Evolutionary conservation across 805 yeast species (phyloP).

Genomic region (Kuraishia hungarica): DNA sequence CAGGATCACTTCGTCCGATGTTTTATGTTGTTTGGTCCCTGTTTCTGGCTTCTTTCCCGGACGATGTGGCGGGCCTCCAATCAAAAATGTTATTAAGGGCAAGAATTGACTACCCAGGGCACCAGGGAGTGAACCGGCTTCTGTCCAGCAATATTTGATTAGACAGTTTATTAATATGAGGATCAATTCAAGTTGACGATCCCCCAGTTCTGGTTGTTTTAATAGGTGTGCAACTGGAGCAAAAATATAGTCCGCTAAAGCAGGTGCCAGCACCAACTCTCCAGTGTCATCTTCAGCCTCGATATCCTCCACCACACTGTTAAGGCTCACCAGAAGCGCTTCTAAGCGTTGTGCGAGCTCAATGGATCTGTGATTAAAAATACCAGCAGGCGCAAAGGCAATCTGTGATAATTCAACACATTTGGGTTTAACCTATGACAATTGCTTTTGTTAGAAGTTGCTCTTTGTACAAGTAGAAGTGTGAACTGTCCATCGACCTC

Average conservation of each 20-base stretch:
- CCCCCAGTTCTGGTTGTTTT: constrained; percentile 35
- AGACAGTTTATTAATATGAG: constrained; percentile 35
- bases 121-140: constrained; percentile 24
- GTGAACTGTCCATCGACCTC: no score
- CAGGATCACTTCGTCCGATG: constrained; percentile 26
- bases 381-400: constrained; percentile 30
- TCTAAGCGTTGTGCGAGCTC: constrained; percentile 25
- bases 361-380: constrained; percentile 22
- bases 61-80: constrained; percentile 34
- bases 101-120: constrained; percentile 35
- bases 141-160: constrained; percentile 39
- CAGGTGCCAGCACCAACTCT: constrained; percentile 19
- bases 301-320: neutral
- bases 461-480: no score
- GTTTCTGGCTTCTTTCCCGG: constrained; percentile 14
- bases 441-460: no score
- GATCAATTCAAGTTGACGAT: constrained; percentile 34
- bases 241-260: constrained; percentile 53
- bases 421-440: constrained; percentile 22
- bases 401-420: constrained; percentile 36
- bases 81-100: constrained; percentile 35
- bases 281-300: neutral
- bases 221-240: constrained; percentile 50
- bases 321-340: constrained; percentile 9
- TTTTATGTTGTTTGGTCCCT: constrained; percentile 9